Evolutionary conservation across 2,329 filamentous ascomycete species (phyloP).

Genomic region (Sporothrix sp.): DNA sequence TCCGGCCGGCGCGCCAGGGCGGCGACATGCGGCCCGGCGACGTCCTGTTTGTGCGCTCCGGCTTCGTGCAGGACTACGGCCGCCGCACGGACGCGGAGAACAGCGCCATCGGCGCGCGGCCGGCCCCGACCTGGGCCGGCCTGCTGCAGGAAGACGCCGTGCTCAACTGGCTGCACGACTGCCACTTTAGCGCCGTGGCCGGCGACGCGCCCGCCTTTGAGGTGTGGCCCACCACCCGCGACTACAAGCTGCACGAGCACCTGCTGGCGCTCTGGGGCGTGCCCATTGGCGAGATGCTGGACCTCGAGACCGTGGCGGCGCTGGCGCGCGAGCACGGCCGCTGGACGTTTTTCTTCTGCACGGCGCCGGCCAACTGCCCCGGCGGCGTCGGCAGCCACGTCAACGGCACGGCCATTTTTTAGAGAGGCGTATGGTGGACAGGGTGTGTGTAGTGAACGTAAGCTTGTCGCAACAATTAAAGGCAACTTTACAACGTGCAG

Average conservation of each 20-base stretch:
- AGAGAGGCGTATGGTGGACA: neutral
- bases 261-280: slow-evolving; percentile 18
- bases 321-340: neutral
- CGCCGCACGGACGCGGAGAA: slow-evolving; percentile 21
- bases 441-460: neutral
- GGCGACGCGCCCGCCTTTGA: slow-evolving; percentile 46
- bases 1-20: slow-evolving; percentile 15
- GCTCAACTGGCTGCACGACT: slow-evolving; percentile 48
- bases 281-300: slow-evolving; percentile 33
- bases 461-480: too few species aligned
- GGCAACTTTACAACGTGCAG: too few species aligned
- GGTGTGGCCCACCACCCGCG: slow-evolving; percentile 26
- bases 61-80: slow-evolving; percentile 38
- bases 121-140: slow-evolving; percentile 27
- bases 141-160: slow-evolving; percentile 38
- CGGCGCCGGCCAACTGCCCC: slow-evolving; percentile 7
- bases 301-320: slow-evolving; percentile 26
- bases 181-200: slow-evolving; percentile 43
- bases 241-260: slow-evolving; percentile 16
- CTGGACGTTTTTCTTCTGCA: slow-evolving; percentile 10
- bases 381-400: slow-evolving; percentile 9
- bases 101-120: neutral
- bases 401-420: slow-evolving; percentile 10
- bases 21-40: slow-evolving; percentile 39
- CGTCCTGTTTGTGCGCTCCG: slow-evolving; percentile 46